Evolutionary conservation across 2,329 filamentous ascomycete species (phyloP), one percentile per base, ranked within the genome.

Genomic region (Neocucurbitaria cava): DNA sequence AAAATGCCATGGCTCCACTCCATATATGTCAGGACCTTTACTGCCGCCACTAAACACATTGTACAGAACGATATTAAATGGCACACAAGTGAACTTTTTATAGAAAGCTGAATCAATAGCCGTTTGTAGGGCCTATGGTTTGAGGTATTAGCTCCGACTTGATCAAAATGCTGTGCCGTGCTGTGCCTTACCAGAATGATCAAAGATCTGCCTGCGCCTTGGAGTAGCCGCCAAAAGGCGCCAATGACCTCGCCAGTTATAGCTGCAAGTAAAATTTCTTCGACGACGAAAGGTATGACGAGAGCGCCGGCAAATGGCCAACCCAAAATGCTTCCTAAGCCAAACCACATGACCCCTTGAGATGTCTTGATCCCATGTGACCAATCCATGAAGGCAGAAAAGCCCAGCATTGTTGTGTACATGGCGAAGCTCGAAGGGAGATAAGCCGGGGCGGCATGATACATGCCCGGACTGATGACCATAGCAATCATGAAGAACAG

Each of bases 391-490:
- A 98, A 99, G 0, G 91, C 87, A 1, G 92, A 85, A 50, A 92
- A 86, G 10, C 93, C 95, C 7, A 98, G 81, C 83, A 95, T 95
- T 13, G 87, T 88, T 55, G 88, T 90, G 74, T 96, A 97, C 95
- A 99, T 99, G 70, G 95, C 90, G 71, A 99, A 99, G 75, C 90
- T 96, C 8, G 93, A 96, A 0, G 95, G 95, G 5, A 99, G 81
- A 70, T 91, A 97, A 5, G 94, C 87, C 1, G 90, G 85, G 52
- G 91, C 92, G 4, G 95, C 89, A 76, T 97, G 92, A 72, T 96
- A 98, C 83, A 96, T 96, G 39, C 95, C 95, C 0, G 95, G 91
- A 58, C 90, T 96, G 53, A 89, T 87, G 45, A 91, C 79, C 55
- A 89, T 87, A 39, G 89, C 86, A 30, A 43, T 43, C 41, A 43